These are phyloP conservation scores for Xylaria sp. DNA, from an alignment of 495 filamentous ascomycete genomes.

Conservation along the genomic window DNA sequence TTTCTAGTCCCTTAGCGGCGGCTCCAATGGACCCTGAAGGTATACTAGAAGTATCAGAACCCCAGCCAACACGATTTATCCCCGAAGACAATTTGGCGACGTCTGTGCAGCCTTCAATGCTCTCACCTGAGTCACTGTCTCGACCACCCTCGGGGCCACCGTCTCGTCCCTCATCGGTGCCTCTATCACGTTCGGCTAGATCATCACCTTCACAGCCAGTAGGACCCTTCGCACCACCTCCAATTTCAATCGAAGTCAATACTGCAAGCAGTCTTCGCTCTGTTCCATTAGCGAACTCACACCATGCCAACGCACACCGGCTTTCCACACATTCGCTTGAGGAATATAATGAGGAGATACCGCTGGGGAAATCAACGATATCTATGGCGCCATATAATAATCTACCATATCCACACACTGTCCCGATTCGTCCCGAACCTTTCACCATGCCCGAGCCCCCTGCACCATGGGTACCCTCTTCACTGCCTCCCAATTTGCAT, in stretches of 20 bases:
- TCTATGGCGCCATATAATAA: slow-evolving; percentile 22
- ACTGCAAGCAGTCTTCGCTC: slow-evolving; percentile 32
- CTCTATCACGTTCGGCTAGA: slow-evolving; percentile 33
- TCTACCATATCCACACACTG: slow-evolving; percentile 39
- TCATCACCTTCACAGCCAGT: slow-evolving; percentile 27
- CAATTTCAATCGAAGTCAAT: slow-evolving; percentile 37
- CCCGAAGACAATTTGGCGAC: slow-evolving; percentile 16
- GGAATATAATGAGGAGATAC: slow-evolving; percentile 25
- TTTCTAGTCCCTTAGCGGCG: slow-evolving; percentile 34
- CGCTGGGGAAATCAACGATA: background rate
- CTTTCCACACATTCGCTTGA: slow-evolving; percentile 27
- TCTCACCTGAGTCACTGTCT: slow-evolving; percentile 23
- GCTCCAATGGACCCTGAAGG: slow-evolving; percentile 29
- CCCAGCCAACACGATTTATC: background rate
- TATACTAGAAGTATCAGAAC: slow-evolving; percentile 18
- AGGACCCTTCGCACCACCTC: slow-evolving; percentile 43
- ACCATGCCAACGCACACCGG: slow-evolving; percentile 37
- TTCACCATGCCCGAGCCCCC: slow-evolving; percentile 30
- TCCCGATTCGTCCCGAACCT: slow-evolving; percentile 26
- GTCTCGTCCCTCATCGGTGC: slow-evolving; percentile 29
- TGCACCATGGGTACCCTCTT: slow-evolving; percentile 35
- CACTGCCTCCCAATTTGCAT: slow-evolving; percentile 33
- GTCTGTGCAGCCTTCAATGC: slow-evolving; percentile 13
- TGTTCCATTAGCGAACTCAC: slow-evolving; percentile 30
- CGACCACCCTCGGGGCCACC: slow-evolving; percentile 18